phyloP scores from a whole-genome alignment of 768 basidiomycete genomes.

The Dioszegia aurantiaca region DNA sequence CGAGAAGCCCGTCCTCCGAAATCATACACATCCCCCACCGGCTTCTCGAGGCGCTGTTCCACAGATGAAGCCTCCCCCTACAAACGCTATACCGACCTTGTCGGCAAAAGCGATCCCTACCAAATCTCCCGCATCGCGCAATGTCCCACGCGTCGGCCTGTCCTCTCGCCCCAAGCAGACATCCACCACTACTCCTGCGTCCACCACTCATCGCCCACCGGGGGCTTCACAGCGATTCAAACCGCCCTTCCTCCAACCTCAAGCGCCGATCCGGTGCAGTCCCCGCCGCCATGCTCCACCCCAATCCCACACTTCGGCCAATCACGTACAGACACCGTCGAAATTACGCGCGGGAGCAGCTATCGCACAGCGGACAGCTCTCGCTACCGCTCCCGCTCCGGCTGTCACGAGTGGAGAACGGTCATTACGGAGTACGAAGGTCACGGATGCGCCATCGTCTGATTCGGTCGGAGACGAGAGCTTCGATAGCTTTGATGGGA shows the following conservation, averaged over 20 bases:
- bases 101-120: neutral
- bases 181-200: neutral
- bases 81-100: neutral
- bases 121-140: constrained; percentile 7
- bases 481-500: constrained; percentile 31
- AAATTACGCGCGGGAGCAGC: neutral
- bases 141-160: constrained; percentile 3
- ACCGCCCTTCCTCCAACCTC: constrained; percentile 6
- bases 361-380: neutral
- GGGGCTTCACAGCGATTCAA: constrained; percentile 5
- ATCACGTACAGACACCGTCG: neutral
- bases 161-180: neutral
- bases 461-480: constrained; percentile 23
- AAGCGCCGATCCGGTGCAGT: constrained; percentile 12
- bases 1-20: neutral
- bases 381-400: neutral
- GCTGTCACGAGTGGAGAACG: too few species aligned
- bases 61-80: neutral
- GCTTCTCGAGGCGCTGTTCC: neutral
- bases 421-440: neutral
- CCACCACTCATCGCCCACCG: neutral
- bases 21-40: neutral
- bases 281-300: constrained; percentile 10
- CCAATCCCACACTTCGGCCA: neutral
- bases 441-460: constrained; percentile 9